Evolutionary conservation across 495 filamentous ascomycete species (phyloP).

Genomic region (Lophiostoma macrostomum): DNA sequence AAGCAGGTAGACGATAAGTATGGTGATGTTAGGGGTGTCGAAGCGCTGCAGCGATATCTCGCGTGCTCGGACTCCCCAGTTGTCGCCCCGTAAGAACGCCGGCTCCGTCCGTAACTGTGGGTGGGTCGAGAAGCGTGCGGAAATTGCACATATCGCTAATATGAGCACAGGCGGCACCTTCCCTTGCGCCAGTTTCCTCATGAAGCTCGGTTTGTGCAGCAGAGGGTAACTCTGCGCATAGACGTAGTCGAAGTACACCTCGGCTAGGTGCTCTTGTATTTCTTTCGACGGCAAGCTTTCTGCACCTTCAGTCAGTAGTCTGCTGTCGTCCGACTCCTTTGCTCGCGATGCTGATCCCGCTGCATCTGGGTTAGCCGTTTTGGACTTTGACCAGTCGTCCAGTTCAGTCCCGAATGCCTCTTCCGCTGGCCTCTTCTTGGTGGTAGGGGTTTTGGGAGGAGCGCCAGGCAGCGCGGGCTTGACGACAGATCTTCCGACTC

Average conservation of each 20-base stretch:
- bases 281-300: slow-evolving; percentile 83
- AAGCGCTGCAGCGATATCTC: slow-evolving; percentile 81
- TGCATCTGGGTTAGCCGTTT: slow-evolving; percentile 26
- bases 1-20: slow-evolving; percentile 81
- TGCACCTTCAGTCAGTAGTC: slow-evolving; percentile 72
- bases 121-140: slow-evolving; percentile 93
- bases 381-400: slow-evolving; percentile 74
- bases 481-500: slow-evolving; percentile 70
- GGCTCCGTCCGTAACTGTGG: slow-evolving; percentile 79
- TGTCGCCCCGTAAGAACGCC: slow-evolving; percentile 85
- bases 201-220: slow-evolving; percentile 96
- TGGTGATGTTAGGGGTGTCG: slow-evolving; percentile 94
- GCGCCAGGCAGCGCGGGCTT: slow-evolving; percentile 70
- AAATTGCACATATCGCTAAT: slow-evolving; percentile 86
- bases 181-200: slow-evolving; percentile 65
- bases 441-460: slow-evolving; percentile 49
- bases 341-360: slow-evolving; percentile 24
- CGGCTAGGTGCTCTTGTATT: slow-evolving; percentile 88
- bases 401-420: slow-evolving; percentile 83
- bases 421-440: slow-evolving; percentile 82
- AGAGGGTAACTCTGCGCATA: slow-evolving; percentile 95
- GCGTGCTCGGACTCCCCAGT: slow-evolving; percentile 80
- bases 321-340: slow-evolving; percentile 58
- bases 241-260: slow-evolving; percentile 93
- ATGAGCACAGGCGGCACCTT: slow-evolving; percentile 80